These are phyloP conservation scores for Populus simonii DNA, from an alignment of 345 rosid genomes.

Conservation along the genomic window DNA sequence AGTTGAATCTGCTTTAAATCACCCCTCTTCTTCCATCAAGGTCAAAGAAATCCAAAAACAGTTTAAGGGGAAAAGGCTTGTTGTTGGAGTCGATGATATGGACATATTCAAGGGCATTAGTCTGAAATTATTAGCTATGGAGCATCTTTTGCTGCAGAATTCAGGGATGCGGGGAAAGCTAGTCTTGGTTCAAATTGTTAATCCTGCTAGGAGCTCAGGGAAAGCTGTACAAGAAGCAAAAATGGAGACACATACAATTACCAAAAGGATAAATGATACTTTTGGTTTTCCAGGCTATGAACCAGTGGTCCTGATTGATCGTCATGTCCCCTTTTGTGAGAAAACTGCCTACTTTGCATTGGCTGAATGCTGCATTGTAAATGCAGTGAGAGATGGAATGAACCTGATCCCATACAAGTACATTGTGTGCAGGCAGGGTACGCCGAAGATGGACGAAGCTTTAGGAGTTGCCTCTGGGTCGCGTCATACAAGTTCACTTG, in stretches of 20 bases:
- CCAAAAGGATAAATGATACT: constrained; percentile 29
- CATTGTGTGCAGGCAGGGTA: constrained; percentile 43
- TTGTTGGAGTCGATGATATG: constrained; percentile 49
- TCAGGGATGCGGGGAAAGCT: constrained; percentile 31
- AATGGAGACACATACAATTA: constrained; percentile 22
- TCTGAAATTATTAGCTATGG: constrained; percentile 39
- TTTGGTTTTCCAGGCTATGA: constrained; percentile 36
- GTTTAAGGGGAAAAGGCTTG: constrained; percentile 33
- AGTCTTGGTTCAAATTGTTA: constrained; percentile 42
- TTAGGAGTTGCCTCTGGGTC: constrained; percentile 21
- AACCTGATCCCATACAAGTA: constrained; percentile 44
- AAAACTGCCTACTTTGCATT: constrained; percentile 43
- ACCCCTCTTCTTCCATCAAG: constrained; percentile 30
- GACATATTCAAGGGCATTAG: constrained; percentile 50
- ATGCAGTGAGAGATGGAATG: constrained; percentile 52
- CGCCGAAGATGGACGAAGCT: constrained; percentile 30
- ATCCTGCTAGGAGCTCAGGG: constrained; percentile 48
- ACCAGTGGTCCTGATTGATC: constrained; percentile 45
- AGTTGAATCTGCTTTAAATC: constrained; percentile 36
- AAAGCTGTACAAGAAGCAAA: constrained; percentile 37
- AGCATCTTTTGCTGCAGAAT: constrained; percentile 35
- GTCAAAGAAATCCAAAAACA: constrained; percentile 35
- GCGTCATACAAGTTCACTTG: constrained; percentile 37
- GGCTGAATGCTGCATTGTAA: constrained; percentile 47
- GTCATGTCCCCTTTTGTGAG: constrained; percentile 30